Percentiles rank a stretch among this genome's conserved stretches.
phyloP scores from a whole-genome alignment of 306 rosid genomes.

The Vachellia collinsii region DNA sequence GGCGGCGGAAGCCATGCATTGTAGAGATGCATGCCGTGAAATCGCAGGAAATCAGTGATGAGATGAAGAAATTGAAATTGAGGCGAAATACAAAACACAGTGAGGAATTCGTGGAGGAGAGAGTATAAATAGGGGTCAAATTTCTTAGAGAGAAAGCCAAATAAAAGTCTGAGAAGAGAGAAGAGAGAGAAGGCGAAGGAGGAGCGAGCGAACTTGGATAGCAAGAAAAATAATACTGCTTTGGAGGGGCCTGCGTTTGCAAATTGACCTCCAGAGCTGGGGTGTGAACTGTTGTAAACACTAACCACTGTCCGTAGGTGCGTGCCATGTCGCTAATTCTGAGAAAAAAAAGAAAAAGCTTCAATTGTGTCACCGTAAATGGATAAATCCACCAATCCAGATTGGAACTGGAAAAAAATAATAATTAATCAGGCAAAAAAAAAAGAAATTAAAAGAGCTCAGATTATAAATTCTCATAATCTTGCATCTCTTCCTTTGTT shows the following conservation, averaged over 20 bases:
- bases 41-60: neutral
- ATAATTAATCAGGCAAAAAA: no score
- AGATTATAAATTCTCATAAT: neutral
- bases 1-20: conserved; percentile 99
- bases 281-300: neutral
- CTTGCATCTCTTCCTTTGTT: neutral
- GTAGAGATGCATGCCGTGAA: conserved; percentile 77
- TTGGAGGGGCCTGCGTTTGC: neutral
- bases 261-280: conserved; percentile 1
- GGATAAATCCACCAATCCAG: no score
- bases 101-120: neutral
- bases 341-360: no score
- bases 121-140: neutral
- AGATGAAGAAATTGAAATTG: conserved; percentile 10
- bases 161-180: neutral
- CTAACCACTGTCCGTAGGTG: neutral
- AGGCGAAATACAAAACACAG: neutral
- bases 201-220: neutral
- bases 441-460: no score
- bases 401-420: no score
- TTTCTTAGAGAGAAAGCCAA: conserved; percentile 19
- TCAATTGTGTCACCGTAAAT: no score
- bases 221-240: neutral
- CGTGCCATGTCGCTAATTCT: neutral
- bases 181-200: neutral